These are phyloP conservation scores for Aspergillus sclerotiicarbonarius DNA, from an alignment of 495 filamentous ascomycete genomes.

Conservation along the genomic window DNA sequence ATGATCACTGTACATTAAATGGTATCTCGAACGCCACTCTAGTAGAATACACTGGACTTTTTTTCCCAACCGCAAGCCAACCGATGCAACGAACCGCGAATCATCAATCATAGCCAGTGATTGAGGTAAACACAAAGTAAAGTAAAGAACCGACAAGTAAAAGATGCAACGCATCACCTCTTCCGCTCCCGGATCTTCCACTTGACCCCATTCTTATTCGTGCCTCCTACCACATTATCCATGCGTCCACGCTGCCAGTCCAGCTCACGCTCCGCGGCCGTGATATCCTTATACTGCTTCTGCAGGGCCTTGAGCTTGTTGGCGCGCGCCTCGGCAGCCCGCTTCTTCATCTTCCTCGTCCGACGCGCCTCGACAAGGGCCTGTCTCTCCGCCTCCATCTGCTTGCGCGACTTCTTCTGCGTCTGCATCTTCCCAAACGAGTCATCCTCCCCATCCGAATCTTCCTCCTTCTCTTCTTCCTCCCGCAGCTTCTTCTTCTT, in stretches of 20 bases:
- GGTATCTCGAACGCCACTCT: conserved; percentile 5
- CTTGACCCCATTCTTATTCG: conserved; percentile 77
- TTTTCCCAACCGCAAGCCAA: conserved; percentile 3
- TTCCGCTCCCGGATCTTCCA: conserved; percentile 83
- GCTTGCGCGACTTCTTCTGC: conserved; percentile 39
- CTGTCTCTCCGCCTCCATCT: conserved; percentile 40
- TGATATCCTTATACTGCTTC: conserved; percentile 68
- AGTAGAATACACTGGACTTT: conserved; percentile 1
- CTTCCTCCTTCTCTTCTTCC: conserved; percentile 27
- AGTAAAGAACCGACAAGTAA: background rate
- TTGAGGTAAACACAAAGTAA: conserved; percentile 9
- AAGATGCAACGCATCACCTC: conserved; percentile 21
- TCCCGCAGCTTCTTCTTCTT: conserved; percentile 23
- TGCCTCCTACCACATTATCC: conserved; percentile 75
- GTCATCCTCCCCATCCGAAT: conserved; percentile 33
- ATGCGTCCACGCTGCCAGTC: conserved; percentile 76
- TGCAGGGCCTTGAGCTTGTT: conserved; percentile 62
- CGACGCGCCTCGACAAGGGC: conserved; percentile 42
- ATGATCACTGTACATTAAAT: conserved; percentile 5
- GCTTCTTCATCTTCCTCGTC: conserved; percentile 48
- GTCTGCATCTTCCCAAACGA: conserved; percentile 23
- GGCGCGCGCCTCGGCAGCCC: conserved; percentile 44
- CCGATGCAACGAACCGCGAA: background rate
- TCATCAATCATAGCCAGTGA: conserved; percentile 7
- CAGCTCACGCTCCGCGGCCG: conserved; percentile 69